These are phyloP conservation scores for Excoecaria cochinchinensis DNA, from an alignment of 345 rosid genomes.

Conservation along the genomic window DNA sequence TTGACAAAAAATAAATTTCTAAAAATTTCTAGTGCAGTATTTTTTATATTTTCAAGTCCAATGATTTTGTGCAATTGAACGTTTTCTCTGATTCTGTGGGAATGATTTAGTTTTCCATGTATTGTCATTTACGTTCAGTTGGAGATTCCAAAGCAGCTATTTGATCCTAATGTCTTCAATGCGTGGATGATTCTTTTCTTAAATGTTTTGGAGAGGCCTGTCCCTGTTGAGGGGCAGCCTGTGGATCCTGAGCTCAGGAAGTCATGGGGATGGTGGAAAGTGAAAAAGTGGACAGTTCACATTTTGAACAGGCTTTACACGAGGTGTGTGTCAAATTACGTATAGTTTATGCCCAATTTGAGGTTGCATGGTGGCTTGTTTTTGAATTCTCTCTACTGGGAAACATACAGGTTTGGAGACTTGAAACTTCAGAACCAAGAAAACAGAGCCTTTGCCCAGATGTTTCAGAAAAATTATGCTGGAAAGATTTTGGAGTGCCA, in stretches of 20 bases:
- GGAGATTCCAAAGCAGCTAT: conserved; percentile 92
- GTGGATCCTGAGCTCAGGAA: conserved; percentile 82
- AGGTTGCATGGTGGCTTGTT: neutral
- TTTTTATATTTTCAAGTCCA: neutral
- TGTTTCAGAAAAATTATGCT: conserved; percentile 89
- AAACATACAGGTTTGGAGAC: conserved; percentile 81
- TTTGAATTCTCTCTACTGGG: conserved; percentile 9
- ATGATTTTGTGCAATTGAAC: neutral
- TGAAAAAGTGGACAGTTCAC: conserved; percentile 99
- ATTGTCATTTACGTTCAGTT: conserved; percentile 45
- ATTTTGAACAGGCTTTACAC: conserved; percentile 91
- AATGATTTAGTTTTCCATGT: conserved; percentile 3
- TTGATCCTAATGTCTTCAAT: conserved; percentile 73
- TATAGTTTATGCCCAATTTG: neutral
- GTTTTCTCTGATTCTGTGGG: neutral
- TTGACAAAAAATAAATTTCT: neutral
- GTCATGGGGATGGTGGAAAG: conserved; percentile 99
- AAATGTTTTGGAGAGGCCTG: conserved; percentile 84
- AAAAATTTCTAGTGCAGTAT: neutral
- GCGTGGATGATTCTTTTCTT: conserved; percentile 96
- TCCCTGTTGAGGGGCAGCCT: conserved; percentile 95
- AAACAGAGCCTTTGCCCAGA: conserved; percentile 78
- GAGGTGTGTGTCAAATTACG: conserved; percentile 44
- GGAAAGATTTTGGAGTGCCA: conserved; percentile 94
- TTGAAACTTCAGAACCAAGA: conserved; percentile 84